Base-by-base conservation (phyloP, 2,329 filamentous ascomycete species). In the Penicillium sp. region DNA sequence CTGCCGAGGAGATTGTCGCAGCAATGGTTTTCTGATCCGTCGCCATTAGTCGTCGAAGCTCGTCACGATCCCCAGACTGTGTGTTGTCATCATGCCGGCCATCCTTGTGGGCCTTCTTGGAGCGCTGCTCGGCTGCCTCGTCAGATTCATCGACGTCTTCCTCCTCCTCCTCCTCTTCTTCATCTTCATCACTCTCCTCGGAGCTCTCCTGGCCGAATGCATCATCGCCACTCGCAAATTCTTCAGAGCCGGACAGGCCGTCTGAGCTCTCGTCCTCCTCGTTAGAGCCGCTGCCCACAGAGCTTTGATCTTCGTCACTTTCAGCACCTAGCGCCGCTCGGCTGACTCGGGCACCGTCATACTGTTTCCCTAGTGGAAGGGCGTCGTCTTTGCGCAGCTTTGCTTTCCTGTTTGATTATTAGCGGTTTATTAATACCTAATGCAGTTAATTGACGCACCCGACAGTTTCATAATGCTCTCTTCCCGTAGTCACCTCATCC, bases 391-490 rank as follows among this genome's bases (percentile, higher is more conserved):
- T 87, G 60, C 91, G 85, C 62, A 97, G 78, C 70, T 89, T 93
- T 76, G 88, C 94, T 79, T 92, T 94, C 18, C 86, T 87, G 57
- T 57, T 51, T 19, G 59, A 42, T 56, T 35, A 62, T 60, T 47
- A 61, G 45, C 16, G 27, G 16, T 7, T n/a, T 35, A 9, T 40
- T 26, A n/a, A 49, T 32, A 60, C 51, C 26, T 47, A 34, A 36
- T 23, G 26, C 26, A 29, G 16, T 46, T 26, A 40, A 9, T 26
- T 44, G 45, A 59, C 78, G 52, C 76, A 88, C 80, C 87, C 88
- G 30, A 96, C 90, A 48, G 81, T 74, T 40, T 89, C 82, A 69
- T 97, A 97, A 70, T 97, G 93, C 66, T 96, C 93, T 30, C 92
- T 88, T 18, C 88, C 91, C 10, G 80, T 77, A 62, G 80, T 72